Conservation (phyloP, 2,329 filamentous ascomycete genomes). For the Paecilomyces variotii region DNA sequence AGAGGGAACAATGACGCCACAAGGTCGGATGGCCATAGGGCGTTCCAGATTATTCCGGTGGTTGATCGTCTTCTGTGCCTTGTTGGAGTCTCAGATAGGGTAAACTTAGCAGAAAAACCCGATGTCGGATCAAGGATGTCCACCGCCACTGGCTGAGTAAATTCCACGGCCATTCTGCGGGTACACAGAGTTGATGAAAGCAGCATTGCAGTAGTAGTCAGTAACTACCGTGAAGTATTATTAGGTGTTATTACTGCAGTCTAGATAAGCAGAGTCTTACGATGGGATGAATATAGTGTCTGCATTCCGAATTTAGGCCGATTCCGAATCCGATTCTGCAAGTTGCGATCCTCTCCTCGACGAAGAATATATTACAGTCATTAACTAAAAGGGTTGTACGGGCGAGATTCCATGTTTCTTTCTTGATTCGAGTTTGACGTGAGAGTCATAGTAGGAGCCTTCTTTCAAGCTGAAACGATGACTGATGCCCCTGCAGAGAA, state of each 20-base stretch:
- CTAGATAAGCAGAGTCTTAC: too few species aligned
- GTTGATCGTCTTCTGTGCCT: not conserved
- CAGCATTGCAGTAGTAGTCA: too few species aligned
- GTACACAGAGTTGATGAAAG: not conserved
- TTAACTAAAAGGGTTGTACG: not conserved
- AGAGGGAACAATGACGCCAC: not conserved
- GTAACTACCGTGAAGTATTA: too few species aligned
- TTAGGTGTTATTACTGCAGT: too few species aligned
- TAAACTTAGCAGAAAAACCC: not conserved
- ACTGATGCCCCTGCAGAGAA: not conserved
- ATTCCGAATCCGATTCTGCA: not conserved
- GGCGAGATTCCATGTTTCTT: not conserved
- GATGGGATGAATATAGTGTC: not conserved
- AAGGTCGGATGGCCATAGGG: not conserved
- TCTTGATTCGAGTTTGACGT: not conserved
- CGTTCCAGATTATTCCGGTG: not conserved
- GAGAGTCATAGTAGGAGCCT: not conserved
- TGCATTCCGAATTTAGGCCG: not conserved
- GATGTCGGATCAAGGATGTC: not conserved
- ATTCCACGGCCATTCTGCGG: not conserved
- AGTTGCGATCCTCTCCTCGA: not conserved
- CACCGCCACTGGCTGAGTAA: not conserved
- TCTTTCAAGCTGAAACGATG: not conserved
- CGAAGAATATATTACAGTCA: not conserved
- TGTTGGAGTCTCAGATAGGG: not conserved